Evolutionary conservation across 139 green algal species (phyloP), one percentile per base, ranked within the genome.

Genomic region (Marvania coccoides): DNA sequence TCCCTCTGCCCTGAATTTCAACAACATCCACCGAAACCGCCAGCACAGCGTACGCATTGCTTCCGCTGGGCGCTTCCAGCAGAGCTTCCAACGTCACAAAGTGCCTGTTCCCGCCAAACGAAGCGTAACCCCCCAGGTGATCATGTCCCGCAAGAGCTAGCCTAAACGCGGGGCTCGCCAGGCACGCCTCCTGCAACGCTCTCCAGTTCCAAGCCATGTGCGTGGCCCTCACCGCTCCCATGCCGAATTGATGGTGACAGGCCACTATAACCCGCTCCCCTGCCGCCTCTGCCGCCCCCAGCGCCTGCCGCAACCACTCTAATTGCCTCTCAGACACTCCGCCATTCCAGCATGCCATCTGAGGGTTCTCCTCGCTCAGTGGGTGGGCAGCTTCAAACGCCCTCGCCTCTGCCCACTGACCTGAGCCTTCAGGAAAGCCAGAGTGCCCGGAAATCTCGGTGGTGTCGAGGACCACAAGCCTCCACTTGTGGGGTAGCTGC

Each of bases 381-480:
- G 77, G 77, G 54, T 88, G 83, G 5, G 38, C 37, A 0, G 33
- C 67, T 51, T 76, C 23, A 35, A 75, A 91, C 23, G 55, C 65
- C 15, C 53, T n/a, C 7, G 85, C 75, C 61, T 87, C 80, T 33
- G 66, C 47, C 31, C 38, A 61, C 47, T 74, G 39, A 6, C 39
- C 23, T 2, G 72, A 74, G 23, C 72, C 77, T 61, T 75, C 58
- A 2, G 65, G 59, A 30, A 74, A 77, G 19, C 46, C 46, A 30
- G 48, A 77, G 73, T 82, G 76, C 6, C 80, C 66, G 37, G 63
- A 82, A 58, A 92, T 75, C 29, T 93, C 85, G 39, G 85, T 92
- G 26, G 86, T 86, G 65, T 92, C 83, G 60, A 91, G 73, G n/a
- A 85, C 70, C 1, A 93, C 30, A 33, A 92, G 65, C 12, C 66